phyloP scores from a whole-genome alignment of 768 basidiomycete species.

The Serpula lacrymans region DNA sequence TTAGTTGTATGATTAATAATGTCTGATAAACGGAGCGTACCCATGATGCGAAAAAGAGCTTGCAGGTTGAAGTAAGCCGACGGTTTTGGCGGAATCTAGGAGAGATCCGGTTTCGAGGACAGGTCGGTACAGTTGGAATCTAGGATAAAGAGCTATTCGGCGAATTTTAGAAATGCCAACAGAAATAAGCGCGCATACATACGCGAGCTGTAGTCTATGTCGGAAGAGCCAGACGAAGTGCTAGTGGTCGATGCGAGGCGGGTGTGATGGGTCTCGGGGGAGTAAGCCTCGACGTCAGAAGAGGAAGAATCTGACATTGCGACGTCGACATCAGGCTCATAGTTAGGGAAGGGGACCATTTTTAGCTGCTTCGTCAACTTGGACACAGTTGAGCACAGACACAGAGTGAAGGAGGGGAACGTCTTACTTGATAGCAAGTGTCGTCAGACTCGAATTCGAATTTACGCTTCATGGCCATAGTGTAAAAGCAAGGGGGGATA shows the following conservation, averaged over 20 bases:
- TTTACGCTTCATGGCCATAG: conserved; percentile 78
- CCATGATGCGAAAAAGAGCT: conserved; percentile 65
- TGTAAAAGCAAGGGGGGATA: conserved; percentile 11
- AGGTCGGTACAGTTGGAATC: conserved; percentile 63
- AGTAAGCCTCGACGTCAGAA: conserved; percentile 54
- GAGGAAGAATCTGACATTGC: conserved; percentile 59
- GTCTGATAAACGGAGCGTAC: conserved; percentile 38
- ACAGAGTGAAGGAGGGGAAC: conserved; percentile 12
- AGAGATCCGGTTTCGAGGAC: conserved; percentile 45
- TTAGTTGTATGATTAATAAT: conserved; percentile 11
- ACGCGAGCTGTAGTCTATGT: conserved; percentile 45
- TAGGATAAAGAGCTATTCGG: conserved; percentile 49
- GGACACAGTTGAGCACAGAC: conserved; percentile 17
- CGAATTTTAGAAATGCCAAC: not conserved
- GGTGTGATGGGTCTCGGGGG: conserved; percentile 49
- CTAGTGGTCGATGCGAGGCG: conserved; percentile 67
- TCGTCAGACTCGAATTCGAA: conserved; percentile 57
- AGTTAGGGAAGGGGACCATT: conserved; percentile 71
- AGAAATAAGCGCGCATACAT: conserved; percentile 21
- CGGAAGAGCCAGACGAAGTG: conserved; percentile 46
- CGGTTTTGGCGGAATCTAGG: conserved; percentile 42
- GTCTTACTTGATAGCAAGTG: conserved; percentile 46
- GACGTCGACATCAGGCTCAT: conserved; percentile 59
- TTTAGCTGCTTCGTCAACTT: conserved; percentile 71
- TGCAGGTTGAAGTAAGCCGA: conserved; percentile 69